Evolutionary conservation across 768 basidiomycete genomes (phyloP), one percentile per base, ranked within the genome.

Genomic region (Nidularia pulvinata): DNA sequence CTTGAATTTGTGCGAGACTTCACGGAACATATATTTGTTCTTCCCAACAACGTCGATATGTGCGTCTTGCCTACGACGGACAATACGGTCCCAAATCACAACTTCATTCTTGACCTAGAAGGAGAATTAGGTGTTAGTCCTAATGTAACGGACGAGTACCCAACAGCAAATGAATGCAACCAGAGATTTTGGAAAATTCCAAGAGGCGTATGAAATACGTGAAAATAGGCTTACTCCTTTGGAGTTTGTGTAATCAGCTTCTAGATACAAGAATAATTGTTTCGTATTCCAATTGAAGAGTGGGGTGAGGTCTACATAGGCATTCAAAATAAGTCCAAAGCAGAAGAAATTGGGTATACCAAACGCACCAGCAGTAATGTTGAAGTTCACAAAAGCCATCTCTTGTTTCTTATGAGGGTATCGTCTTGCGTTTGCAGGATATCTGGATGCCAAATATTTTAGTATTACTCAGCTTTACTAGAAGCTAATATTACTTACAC

Each of bases 251-350:
- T 94, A 95, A 66, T 95, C 92, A 0, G 91, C 94, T 60, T 86
- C 83, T 34, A 96, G 80, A 63, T 91, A 94, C 10, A 95, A 67
- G 67, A 96, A 95, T 9, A 96, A 64, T 65, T 96, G 94, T 69
- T 96, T 96, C n/a, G 94, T 95, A 69, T 96, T 96, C 93, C 93
- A 96, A 70, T 95, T 75, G 72, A 95, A 96, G 33, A 96, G 76
- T 10, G 94, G 84, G 7, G 82, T 75, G 4, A 96, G 75, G 70
- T 96, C 94, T 94, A 57, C 46, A 22, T 30, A 4, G 25, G 25
- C 25, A 30, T 30, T 30, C 4, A 30, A 30, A 30, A 30, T 30
- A 30, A 30, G 25, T 4, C 25, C 25, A 30, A 30, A 30, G 25
- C 5, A 42, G 39, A 3, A 42, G 16, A 42, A 42, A 42, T 30